Conservation (phyloP, 306 rosid genomes). For the Castanopsis chinensis region DNA sequence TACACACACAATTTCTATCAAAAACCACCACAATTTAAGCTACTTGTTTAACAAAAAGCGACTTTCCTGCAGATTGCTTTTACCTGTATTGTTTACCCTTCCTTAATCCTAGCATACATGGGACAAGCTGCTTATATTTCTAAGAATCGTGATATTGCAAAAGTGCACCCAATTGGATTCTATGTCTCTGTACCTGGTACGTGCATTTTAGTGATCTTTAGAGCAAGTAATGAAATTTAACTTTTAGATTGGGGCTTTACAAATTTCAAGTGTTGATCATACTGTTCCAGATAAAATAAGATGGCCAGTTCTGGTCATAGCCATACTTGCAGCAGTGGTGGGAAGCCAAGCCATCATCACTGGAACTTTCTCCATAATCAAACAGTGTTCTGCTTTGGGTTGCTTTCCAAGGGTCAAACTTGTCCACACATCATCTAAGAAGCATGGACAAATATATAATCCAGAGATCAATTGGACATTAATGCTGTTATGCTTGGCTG, state of each 20-base stretch:
- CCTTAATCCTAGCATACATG: conserved; percentile 89
- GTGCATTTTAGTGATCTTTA: conserved; percentile 21
- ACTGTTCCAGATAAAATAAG: conserved; percentile 59
- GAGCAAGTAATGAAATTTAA: background rate
- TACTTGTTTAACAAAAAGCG: conserved; percentile 28
- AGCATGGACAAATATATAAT: conserved; percentile 93
- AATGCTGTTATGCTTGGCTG: conserved; percentile 82
- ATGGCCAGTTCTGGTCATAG: conserved; percentile 92
- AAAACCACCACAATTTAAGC: background rate
- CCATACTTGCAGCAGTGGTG: conserved; percentile 94
- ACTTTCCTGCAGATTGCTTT: conserved; percentile 83
- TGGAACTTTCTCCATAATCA: conserved; percentile 93
- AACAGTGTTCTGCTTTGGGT: conserved; percentile 84
- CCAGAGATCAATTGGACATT: conserved; percentile 94
- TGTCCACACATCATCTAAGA: conserved; percentile 80
- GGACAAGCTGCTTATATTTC: conserved; percentile 99
- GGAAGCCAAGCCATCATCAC: conserved; percentile 98
- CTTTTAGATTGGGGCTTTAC: background rate
- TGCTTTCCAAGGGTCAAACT: conserved; percentile 92
- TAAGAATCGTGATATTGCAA: conserved; percentile 58
- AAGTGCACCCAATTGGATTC: conserved; percentile 75
- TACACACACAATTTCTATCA: background rate
- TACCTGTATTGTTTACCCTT: conserved; percentile 84
- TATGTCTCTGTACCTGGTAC: conserved; percentile 95
- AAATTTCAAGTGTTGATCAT: background rate